Evolutionary conservation across 2,329 filamentous ascomycete species (phyloP).

Genomic region (Corniculantispora saksenae): DNA sequence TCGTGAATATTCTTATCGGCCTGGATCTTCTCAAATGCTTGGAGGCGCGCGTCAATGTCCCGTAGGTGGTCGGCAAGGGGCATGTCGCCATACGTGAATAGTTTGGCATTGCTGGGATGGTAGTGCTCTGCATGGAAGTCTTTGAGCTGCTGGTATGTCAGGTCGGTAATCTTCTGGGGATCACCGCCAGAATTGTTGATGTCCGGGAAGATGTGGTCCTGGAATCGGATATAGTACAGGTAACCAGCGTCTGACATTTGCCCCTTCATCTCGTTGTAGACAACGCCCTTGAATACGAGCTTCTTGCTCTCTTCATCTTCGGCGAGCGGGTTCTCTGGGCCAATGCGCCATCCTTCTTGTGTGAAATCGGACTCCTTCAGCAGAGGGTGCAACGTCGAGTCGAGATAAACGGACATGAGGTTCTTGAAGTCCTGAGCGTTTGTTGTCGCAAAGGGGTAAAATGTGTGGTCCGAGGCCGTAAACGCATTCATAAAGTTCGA

Average conservation of each 20-base stretch:
- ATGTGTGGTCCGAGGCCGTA: conserved; percentile 93
- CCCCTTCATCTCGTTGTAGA: conserved; percentile 99
- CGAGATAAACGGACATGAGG: conserved; percentile 92
- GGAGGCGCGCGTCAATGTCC: conserved; percentile 75
- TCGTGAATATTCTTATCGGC: conserved; percentile 73
- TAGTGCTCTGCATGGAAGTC: conserved; percentile 92
- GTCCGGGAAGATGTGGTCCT: conserved; percentile 89
- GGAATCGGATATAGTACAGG: conserved; percentile 91
- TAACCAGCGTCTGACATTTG: conserved; percentile 98
- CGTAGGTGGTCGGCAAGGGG: conserved; percentile 77
- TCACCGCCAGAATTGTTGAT: conserved; percentile 98
- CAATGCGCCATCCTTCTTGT: conserved; percentile 95
- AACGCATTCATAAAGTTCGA: conserved; percentile 99
- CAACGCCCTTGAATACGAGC: conserved; percentile 93
- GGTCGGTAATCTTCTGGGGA: conserved; percentile 91
- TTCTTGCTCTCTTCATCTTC: conserved; percentile 60
- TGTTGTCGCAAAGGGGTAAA: conserved; percentile 96
- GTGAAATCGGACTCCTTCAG: conserved; percentile 90
- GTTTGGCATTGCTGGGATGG: conserved; percentile 94
- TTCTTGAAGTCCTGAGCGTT: conserved; percentile 95
- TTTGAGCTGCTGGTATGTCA: conserved; percentile 87
- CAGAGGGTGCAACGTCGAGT: conserved; percentile 87
- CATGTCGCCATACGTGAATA: conserved; percentile 95
- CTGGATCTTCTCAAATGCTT: conserved; percentile 68
- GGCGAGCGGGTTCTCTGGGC: conserved; percentile 80